Conservation (phyloP, 495 filamentous ascomycete genomes). For the Hypomontagnella monticulosa region DNA sequence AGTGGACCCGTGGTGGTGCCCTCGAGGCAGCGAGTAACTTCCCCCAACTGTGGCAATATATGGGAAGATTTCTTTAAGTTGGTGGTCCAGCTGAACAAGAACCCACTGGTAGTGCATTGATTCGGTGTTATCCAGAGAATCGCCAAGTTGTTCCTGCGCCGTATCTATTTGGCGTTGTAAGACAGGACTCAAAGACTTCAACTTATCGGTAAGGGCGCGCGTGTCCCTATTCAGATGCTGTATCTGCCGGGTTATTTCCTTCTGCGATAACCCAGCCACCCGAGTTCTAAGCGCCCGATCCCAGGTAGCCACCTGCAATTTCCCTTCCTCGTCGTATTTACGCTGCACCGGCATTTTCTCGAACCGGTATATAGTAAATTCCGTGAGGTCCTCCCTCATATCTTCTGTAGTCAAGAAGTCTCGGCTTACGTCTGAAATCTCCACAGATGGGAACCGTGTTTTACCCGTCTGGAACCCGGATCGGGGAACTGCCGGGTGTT, state of each 20-base stretch:
- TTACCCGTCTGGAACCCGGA: slow-evolving; percentile 1
- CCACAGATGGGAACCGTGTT: slow-evolving; percentile 14
- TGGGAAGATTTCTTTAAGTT: slow-evolving; percentile 30
- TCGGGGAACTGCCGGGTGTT: slow-evolving; percentile 1
- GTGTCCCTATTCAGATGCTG: slow-evolving; percentile 44
- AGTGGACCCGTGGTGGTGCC: slow-evolving; percentile 3
- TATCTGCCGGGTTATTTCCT: slow-evolving; percentile 39
- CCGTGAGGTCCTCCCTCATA: slow-evolving; percentile 44
- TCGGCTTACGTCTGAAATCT: slow-evolving; percentile 39
- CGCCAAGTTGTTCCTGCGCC: slow-evolving; percentile 36
- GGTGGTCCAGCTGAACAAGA: slow-evolving; percentile 50
- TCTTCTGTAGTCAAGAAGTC: slow-evolving; percentile 35
- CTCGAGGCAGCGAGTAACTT: background rate
- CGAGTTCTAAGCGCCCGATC: slow-evolving; percentile 34
- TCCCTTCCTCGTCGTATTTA: slow-evolving; percentile 41
- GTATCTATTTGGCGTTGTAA: slow-evolving; percentile 49
- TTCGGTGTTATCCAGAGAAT: slow-evolving; percentile 25
- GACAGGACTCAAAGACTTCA: slow-evolving; percentile 35
- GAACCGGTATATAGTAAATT: slow-evolving; percentile 46
- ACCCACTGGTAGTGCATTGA: slow-evolving; percentile 36
- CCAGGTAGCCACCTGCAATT: slow-evolving; percentile 42
- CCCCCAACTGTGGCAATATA: background rate
- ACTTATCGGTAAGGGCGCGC: slow-evolving; percentile 40
- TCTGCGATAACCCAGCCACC: slow-evolving; percentile 39
- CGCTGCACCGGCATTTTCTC: slow-evolving; percentile 38